Conservation (phyloP, 192 early-diverging fungal genomes). For the Jimgerdemannia lactiflua region DNA sequence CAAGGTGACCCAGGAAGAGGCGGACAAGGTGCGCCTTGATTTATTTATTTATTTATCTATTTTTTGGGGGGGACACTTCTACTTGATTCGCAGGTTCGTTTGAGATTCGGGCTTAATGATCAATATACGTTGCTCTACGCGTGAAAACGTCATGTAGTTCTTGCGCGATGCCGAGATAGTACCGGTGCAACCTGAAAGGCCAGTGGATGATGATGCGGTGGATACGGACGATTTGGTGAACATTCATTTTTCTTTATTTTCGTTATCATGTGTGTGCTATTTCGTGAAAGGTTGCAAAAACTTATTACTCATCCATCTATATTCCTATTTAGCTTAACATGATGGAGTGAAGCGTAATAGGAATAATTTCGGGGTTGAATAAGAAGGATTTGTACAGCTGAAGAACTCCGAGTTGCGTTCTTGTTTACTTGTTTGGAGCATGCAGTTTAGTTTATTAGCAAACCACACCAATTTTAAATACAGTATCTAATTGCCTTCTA, state of each 20-base stretch:
- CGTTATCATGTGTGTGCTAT: background rate
- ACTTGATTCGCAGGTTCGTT: too few species aligned
- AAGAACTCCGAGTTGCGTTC: too few species aligned
- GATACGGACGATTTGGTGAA: constrained; percentile 40
- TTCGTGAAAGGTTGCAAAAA: background rate
- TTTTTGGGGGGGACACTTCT: constrained; percentile 18
- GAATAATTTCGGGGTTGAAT: background rate
- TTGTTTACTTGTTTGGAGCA: too few species aligned
- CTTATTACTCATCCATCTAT: background rate
- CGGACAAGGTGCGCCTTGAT: constrained; percentile 42
- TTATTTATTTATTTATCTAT: background rate
- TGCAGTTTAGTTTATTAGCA: too few species aligned
- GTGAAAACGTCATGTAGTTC: background rate
- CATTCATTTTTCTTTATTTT: background rate
- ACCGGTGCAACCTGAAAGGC: constrained; percentile 1
- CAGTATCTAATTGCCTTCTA: too few species aligned
- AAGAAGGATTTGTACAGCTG: too few species aligned
- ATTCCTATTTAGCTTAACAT: background rate
- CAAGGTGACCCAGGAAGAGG: constrained; percentile 40
- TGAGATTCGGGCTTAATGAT: too few species aligned
- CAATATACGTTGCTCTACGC: background rate
- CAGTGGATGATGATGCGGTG: constrained; percentile 18
- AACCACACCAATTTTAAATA: too few species aligned
- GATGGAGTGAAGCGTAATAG: background rate
- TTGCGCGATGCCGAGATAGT: background rate